Conservation (phyloP, 108 stramenopile genomes). For the Ochromonas danica region DNA sequence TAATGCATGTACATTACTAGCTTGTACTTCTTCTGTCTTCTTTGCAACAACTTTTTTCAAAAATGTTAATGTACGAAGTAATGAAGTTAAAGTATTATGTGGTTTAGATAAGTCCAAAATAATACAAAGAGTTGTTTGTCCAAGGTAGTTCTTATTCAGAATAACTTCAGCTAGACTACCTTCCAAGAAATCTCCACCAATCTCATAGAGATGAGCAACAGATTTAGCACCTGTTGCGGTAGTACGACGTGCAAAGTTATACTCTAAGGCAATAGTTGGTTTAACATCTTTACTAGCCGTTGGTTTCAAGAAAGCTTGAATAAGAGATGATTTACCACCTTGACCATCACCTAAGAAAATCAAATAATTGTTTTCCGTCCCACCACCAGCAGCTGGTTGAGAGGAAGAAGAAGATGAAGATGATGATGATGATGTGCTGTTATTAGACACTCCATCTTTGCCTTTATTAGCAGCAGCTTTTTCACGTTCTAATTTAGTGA, state of each 20-base stretch:
- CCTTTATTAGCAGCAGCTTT: neutral
- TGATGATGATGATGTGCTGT: too few species aligned
- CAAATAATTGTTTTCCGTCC: neutral
- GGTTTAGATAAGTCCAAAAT: neutral
- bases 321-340: neutral
- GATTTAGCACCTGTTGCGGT: neutral
- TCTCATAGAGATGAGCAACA: neutral
- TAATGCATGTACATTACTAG: neutral
- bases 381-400: neutral
- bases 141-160: neutral
- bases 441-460: slow-evolving; percentile 5
- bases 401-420: neutral
- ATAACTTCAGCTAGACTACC: neutral
- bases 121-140: neutral
- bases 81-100: neutral
- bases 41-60: neutral
- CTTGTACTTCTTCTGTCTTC: neutral
- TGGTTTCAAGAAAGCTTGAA: slow-evolving; percentile 18
- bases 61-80: neutral
- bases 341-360: neutral
- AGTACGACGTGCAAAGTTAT: neutral
- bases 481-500: neutral
- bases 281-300: neutral
- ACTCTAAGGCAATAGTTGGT: slow-evolving; percentile 23
- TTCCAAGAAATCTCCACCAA: slow-evolving; percentile 6